Evolutionary conservation across 345 rosid species (phyloP).

Genomic region (Salix brachista): DNA sequence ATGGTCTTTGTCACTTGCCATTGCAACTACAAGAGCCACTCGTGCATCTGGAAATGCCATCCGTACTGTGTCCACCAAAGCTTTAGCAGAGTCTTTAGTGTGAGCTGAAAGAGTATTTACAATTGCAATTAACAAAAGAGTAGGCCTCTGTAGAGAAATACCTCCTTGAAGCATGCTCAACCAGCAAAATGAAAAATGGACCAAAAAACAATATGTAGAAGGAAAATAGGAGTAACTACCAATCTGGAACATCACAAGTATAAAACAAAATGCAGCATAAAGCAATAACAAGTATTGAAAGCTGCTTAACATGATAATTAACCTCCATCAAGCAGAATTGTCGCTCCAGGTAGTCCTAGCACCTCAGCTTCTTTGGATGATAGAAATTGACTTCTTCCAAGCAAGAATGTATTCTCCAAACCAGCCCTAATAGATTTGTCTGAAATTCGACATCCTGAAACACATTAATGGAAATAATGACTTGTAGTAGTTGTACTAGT

Average conservation of each 20-base stretch:
- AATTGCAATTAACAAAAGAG: neutral
- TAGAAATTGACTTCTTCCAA: conserved; percentile 83
- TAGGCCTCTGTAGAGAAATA: neutral
- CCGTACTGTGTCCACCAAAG: conserved; percentile 53
- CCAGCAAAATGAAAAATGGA: neutral
- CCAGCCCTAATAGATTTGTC: conserved; percentile 66
- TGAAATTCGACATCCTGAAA: conserved; percentile 66
- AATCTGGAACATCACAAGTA: neutral
- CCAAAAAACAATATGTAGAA: no score
- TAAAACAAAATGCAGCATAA: neutral
- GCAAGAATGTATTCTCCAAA: conserved; percentile 63
- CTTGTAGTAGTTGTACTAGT: neutral
- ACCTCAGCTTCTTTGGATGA: conserved; percentile 51
- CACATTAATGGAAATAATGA: neutral
- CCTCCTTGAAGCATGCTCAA: neutral
- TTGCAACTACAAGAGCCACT: conserved; percentile 65
- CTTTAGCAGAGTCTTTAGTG: conserved; percentile 86
- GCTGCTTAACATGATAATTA: conserved; percentile 1
- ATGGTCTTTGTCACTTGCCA: conserved; percentile 94
- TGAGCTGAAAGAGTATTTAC: conserved; percentile 50
- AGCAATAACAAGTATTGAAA: no score
- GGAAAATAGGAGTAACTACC: neutral
- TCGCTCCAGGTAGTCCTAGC: conserved; percentile 58
- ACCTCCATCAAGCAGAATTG: conserved; percentile 91
- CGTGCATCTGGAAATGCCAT: conserved; percentile 49